These are phyloP conservation scores for Agapanthus africanus DNA, from an alignment of 106 monocot genomes.

Conservation along the genomic window DNA sequence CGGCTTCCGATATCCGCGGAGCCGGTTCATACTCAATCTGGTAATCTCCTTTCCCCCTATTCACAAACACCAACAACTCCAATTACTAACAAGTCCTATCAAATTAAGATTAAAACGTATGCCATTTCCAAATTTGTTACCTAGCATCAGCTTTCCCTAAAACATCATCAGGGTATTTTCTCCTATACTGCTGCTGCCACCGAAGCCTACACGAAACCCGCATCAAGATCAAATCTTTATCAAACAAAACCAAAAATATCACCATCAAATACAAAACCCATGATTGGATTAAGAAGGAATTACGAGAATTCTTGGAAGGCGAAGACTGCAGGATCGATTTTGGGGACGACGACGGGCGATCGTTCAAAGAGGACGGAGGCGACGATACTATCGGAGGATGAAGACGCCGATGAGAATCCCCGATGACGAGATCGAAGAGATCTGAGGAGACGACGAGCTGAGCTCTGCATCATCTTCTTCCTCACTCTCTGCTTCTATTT, in stretches of 20 bases:
- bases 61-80: slow-evolving; percentile 7
- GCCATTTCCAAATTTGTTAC: slow-evolving; percentile 32
- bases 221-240: slow-evolving; percentile 2
- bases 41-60: slow-evolving; percentile 81
- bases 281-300: not conserved
- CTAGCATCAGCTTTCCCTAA: slow-evolving; percentile 48
- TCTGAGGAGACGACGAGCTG: slow-evolving; percentile 13
- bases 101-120: no score
- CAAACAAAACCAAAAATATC: not conserved
- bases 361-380: slow-evolving; percentile 91
- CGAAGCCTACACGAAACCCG: slow-evolving; percentile 38
- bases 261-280: not conserved
- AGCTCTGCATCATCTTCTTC: slow-evolving; percentile 34
- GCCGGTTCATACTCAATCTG: slow-evolving; percentile 85
- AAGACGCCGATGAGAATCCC: slow-evolving; percentile 12
- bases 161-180: slow-evolving; percentile 60
- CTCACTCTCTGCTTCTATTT: no score
- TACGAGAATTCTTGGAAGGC: slow-evolving; percentile 97
- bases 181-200: slow-evolving; percentile 65
- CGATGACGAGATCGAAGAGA: slow-evolving; percentile 5
- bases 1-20: slow-evolving; percentile 83
- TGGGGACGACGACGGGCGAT: slow-evolving; percentile 81
- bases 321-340: slow-evolving; percentile 81
- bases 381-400: slow-evolving; percentile 43
- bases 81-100: slow-evolving; percentile 5